These are phyloP conservation scores for Trapa incisa DNA, from an alignment of 345 rosid genomes.

Conservation along the genomic window DNA sequence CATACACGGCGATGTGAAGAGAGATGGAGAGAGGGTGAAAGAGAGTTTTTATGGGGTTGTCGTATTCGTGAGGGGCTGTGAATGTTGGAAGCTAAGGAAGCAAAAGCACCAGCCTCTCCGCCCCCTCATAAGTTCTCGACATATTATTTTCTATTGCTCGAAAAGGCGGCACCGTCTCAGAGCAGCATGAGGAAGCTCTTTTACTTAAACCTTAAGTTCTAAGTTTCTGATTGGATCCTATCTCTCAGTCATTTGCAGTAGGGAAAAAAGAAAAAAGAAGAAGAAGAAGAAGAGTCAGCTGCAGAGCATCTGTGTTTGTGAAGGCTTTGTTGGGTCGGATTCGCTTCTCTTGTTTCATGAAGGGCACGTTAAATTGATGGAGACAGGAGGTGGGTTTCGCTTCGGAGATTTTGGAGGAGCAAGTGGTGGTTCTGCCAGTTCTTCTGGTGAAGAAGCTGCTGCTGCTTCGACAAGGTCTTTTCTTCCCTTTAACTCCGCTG, in stretches of 20 bases:
- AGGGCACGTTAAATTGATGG: conserved; percentile 1
- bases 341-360: conserved; percentile 26
- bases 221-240: neutral
- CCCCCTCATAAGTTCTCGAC: neutral
- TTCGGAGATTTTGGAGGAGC: conserved; percentile 12
- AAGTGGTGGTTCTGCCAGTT: conserved; percentile 27
- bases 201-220: neutral
- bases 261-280: no score
- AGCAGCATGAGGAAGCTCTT: conserved; percentile 1
- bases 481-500: conserved; percentile 12
- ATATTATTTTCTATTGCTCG: conserved; percentile 16
- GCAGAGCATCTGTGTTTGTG: conserved; percentile 11
- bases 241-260: neutral
- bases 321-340: conserved; percentile 30
- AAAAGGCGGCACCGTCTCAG: conserved; percentile 57
- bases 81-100: conserved; percentile 74
- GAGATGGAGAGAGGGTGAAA: conserved; percentile 1
- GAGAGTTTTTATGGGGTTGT: conserved; percentile 27
- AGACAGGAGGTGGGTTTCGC: neutral
- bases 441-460: conserved; percentile 1
- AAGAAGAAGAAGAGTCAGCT: neutral
- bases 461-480: conserved; percentile 1
- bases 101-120: conserved; percentile 19
- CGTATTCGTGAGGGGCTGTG: conserved; percentile 43
- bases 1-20: neutral